These are phyloP conservation scores for Blakeslea trispora DNA, from an alignment of 371 early-diverging fungal genomes.

Conservation along the genomic window DNA sequence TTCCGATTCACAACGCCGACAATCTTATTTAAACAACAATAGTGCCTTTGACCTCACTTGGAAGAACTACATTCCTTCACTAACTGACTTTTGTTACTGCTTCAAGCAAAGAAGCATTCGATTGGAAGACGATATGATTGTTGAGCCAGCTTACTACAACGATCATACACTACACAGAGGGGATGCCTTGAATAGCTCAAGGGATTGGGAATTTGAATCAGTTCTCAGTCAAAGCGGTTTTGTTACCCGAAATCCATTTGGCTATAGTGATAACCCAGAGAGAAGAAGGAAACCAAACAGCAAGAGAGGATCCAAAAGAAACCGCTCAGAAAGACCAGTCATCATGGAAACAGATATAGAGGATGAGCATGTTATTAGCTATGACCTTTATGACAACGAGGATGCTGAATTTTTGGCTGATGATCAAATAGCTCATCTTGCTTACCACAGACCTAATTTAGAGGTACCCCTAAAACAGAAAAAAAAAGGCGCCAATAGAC, in stretches of 20 bases:
- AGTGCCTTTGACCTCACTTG: conserved; percentile 53
- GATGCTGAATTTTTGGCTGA: conserved; percentile 50
- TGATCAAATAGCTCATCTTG: conserved; percentile 42
- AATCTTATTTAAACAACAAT: conserved; percentile 12
- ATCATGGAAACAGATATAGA: conserved; percentile 26
- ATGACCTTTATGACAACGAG: conserved; percentile 22
- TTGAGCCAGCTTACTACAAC: conserved; percentile 38
- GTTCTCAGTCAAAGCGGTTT: conserved; percentile 24
- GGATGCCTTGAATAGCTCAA: conserved; percentile 30
- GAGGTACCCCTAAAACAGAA: conserved; percentile 13
- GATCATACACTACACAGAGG: conserved; percentile 30
- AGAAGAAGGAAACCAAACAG: conserved; percentile 15
- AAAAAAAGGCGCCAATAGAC: neutral
- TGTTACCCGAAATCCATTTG: conserved; percentile 48
- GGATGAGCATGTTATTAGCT: conserved; percentile 25
- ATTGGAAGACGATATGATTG: conserved; percentile 32
- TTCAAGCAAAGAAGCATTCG: conserved; percentile 28
- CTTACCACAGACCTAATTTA: conserved; percentile 23
- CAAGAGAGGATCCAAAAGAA: conserved; percentile 13
- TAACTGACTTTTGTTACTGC: conserved; percentile 31
- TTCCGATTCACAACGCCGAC: neutral
- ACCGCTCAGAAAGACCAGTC: conserved; percentile 12
- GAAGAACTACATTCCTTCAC: conserved; percentile 47
- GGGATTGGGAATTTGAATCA: conserved; percentile 38
- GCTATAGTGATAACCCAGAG: conserved; percentile 19